Evolutionary conservation across 768 basidiomycete species (phyloP).

Genomic region (Boletus bicolor): DNA sequence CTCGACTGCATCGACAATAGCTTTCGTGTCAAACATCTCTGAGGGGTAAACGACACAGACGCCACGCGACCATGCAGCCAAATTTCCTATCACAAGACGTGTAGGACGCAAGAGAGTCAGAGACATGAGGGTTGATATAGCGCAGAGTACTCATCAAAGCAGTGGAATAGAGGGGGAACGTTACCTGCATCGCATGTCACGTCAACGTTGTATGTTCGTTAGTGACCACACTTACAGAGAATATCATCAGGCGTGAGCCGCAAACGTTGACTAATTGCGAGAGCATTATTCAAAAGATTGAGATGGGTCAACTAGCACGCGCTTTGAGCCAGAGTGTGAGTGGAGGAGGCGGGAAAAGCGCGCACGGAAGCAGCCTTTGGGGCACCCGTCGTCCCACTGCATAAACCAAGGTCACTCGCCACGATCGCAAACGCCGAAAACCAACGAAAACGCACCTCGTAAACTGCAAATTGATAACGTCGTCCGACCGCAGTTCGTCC

Average conservation of each 20-base stretch:
- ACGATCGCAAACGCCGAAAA: not conserved
- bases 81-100: slow-evolving; percentile 81
- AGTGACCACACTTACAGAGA: slow-evolving; percentile 48
- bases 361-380: slow-evolving; percentile 83
- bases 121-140: slow-evolving; percentile 4
- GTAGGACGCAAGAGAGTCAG: slow-evolving; percentile 17
- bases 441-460: slow-evolving; percentile 55
- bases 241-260: slow-evolving; percentile 59
- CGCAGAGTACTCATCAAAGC: slow-evolving; percentile 69
- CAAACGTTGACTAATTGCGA: slow-evolving; percentile 73
- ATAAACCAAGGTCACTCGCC: not conserved
- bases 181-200: slow-evolving; percentile 51
- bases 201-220: not conserved
- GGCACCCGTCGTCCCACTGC: slow-evolving; percentile 73
- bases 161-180: slow-evolving; percentile 81
- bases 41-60: slow-evolving; percentile 75
- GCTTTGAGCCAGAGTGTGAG: not conserved
- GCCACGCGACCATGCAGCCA: slow-evolving; percentile 74
- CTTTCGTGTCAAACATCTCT: slow-evolving; percentile 55
- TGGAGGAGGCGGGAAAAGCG: not conserved
- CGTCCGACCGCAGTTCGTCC: slow-evolving; percentile 50
- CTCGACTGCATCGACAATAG: slow-evolving; percentile 68
- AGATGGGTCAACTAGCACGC: slow-evolving; percentile 62
- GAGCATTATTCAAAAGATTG: slow-evolving; percentile 75
- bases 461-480: slow-evolving; percentile 81